These are phyloP conservation scores for Echium plantagineum DNA, from an alignment of 257 asterid species.

Conservation along the genomic window DNA sequence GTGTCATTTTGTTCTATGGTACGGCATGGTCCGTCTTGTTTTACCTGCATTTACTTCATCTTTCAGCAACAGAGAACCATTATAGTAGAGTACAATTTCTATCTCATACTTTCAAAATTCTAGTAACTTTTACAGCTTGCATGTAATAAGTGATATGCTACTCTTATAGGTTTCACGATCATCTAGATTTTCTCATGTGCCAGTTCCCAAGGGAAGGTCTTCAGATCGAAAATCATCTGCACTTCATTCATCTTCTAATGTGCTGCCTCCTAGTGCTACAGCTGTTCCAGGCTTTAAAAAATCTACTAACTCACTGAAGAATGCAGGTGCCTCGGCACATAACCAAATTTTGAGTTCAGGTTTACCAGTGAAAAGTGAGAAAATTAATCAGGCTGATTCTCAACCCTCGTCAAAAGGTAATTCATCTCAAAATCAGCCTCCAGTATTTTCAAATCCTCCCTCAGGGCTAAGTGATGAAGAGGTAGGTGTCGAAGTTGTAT, in stretches of 20 bases:
- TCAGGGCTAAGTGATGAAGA: constrained; percentile 77
- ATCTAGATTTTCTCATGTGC: constrained; percentile 35
- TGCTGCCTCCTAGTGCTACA: constrained; percentile 22
- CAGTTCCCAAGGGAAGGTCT: constrained; percentile 38
- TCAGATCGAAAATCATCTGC: constrained; percentile 44
- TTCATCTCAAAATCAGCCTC: constrained; percentile 37
- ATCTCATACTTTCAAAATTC: too few species aligned
- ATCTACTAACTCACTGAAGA: constrained; percentile 31
- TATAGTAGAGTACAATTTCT: too few species aligned
- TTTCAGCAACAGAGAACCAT: too few species aligned
- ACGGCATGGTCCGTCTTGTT: too few species aligned
- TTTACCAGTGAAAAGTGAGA: constrained; percentile 52
- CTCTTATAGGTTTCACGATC: constrained; percentile 28
- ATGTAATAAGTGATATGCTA: too few species aligned
- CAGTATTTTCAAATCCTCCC: constrained; percentile 45
- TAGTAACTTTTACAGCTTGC: too few species aligned
- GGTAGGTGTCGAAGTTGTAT: constrained; percentile 28
- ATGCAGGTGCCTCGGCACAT: constrained; percentile 38
- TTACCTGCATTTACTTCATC: too few species aligned
- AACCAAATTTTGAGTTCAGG: constrained; percentile 35
- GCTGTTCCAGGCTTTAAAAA: constrained; percentile 32
- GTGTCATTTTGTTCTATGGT: too few species aligned
- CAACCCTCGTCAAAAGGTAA: constrained; percentile 51
- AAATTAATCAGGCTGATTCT: constrained; percentile 34
- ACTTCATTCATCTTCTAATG: constrained; percentile 33